Base-by-base conservation (phyloP, 2,329 filamentous ascomycete genomes). In the Hymenoscyphus repandus region DNA sequence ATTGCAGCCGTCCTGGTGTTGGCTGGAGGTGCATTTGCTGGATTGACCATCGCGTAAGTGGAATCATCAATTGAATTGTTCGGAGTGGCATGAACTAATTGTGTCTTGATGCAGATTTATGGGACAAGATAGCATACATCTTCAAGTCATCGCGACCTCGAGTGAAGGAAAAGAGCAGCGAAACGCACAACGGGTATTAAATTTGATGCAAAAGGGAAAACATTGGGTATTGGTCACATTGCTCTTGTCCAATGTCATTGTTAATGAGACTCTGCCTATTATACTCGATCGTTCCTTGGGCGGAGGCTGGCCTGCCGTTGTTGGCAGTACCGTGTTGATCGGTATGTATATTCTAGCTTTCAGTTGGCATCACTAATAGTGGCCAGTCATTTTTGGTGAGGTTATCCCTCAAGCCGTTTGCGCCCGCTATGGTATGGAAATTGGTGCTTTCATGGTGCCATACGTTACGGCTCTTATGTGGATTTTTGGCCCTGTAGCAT, bases 151-250 rank as follows among this genome's bases (percentile, higher is more conserved):
- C 57, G 84, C 90, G 46, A 85, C 86, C 37, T 95, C 93, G 48
- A 84, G 87, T 41, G 85, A 89, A 69, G 90, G 86, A 49, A 76
- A 83, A n/a, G 92, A 97, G 71, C 85, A 85, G 64, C 89, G 83
- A 65, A 90, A 96, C 66, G 93, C 93, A 0, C 80, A 79, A 50
- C 85, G 82, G 57, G 93, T 99, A 10, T 77, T 93, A 60, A 77
- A 82, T 39, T 74, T 99, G 27, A 72, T 99, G 50, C 83, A 89
- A 58, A 86, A 81, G 62, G 93, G 93, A 62, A 99, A 99, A 69
- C 93, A 99, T 70, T 99, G 93, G 93, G 92, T 99, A 17, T 75
- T 99, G 51, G 93, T 99, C 48, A 97, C 93, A 2, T 74, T 99
- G 22, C 79, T 99, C 6, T 75, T 99, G 50, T 90, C 90, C 68